Conservation (phyloP, 192 early-diverging fungal species). For the Dissophora ornata region DNA sequence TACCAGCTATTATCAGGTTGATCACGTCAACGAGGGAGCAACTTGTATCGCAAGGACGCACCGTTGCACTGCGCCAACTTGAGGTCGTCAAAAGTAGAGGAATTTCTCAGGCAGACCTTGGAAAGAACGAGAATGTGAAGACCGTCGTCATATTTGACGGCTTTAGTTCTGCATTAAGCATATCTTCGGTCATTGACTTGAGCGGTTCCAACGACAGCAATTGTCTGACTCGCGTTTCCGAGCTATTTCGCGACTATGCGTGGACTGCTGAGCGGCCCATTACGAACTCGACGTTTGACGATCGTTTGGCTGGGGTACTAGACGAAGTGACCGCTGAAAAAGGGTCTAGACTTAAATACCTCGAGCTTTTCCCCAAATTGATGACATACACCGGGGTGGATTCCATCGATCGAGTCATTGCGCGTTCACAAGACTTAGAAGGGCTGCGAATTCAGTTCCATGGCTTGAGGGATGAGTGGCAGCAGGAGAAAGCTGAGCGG, state of each 20-base stretch:
- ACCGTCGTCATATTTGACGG: neutral
- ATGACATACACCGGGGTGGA: neutral
- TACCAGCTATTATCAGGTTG: neutral
- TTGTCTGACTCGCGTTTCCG: neutral
- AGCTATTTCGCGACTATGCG: neutral
- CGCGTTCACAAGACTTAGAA: neutral
- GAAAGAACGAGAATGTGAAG: neutral
- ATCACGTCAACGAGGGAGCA: neutral
- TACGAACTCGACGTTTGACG: slow-evolving; percentile 7
- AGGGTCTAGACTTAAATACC: neutral
- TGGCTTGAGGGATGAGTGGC: neutral
- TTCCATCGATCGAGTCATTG: neutral
- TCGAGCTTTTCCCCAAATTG: neutral
- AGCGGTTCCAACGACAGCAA: neutral
- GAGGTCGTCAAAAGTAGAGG: neutral
- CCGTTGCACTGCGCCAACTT: neutral
- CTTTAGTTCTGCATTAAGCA: neutral
- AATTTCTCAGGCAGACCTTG: neutral
- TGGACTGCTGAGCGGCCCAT: neutral
- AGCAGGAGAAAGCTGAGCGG: neutral
- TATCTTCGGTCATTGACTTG: neutral
- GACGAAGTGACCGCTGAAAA: neutral
- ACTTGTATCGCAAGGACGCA: neutral
- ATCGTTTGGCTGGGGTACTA: neutral
- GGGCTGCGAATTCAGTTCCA: neutral